Evolutionary conservation across 2,329 filamentous ascomycete genomes (phyloP), one percentile per base, ranked within the genome.

Genomic region (Beauveria sp.): DNA sequence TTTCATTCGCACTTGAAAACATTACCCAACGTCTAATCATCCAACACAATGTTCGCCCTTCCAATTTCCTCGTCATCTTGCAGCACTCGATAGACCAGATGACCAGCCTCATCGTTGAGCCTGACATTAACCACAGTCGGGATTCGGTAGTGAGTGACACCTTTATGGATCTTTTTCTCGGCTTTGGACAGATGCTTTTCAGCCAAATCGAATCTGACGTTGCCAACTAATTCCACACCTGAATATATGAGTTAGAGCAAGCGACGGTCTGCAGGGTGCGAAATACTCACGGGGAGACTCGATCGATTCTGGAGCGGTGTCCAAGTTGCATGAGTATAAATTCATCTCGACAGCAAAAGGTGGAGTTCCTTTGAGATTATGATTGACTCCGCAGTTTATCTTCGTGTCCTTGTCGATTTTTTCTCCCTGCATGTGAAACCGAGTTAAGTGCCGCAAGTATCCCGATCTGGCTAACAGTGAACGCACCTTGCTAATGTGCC

Each of bases 291-390:
- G 58, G 2, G 22, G 1, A 24, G 12, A 8, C 38, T 60, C 58
- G 7, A 60, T 53, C 1, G 18, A 38, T 1, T 20, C 28, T 1
- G 58, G 58, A 20, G 58, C 40, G 1, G 2, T 2, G 20, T 60
- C 49, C n/a, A 60, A 26, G 18, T 40, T 60, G 22, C 58, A 60
- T 1, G 58, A 38, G 28, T 48, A 54, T 5, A 60, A 20, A 1
- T 1, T 5, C 7, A 48, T 2, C 28, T 2, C 18, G 3, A 1
- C 2, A n/a, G 14, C 2, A 1, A 16, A 26, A 5, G 28, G 28
- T 3, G 12, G n/a, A 3, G 14, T 1, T 3, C 50, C 28, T 26
- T 22, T 22, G 22, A 22, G 22, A 22, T 22, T 22, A 22, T 22
- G 22, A 22, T 22, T 22, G 22, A 22, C 22, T 22, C 22, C 22